These are phyloP conservation scores for Quercus lobata DNA, from an alignment of 331 rosid species.

Conservation along the genomic window DNA sequence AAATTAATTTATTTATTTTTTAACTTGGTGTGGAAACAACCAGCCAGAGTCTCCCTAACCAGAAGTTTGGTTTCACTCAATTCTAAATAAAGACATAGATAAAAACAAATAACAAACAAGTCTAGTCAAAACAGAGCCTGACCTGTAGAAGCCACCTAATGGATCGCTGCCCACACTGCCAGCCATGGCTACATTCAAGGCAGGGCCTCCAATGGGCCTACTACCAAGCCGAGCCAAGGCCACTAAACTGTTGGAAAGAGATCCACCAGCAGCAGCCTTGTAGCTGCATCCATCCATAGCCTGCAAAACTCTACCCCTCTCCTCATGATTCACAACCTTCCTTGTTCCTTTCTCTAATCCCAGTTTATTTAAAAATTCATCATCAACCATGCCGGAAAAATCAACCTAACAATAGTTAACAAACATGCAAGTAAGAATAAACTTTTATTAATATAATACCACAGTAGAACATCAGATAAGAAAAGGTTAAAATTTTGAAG, in stretches of 20 bases:
- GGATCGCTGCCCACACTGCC: conserved; percentile 94
- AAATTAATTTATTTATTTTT: background rate
- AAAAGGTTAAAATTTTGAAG: background rate
- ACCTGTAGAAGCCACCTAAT: conserved; percentile 94
- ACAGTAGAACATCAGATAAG: background rate
- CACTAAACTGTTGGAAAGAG: conserved; percentile 89
- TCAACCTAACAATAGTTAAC: conserved; percentile 56
- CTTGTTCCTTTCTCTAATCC: conserved; percentile 87
- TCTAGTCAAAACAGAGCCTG: conserved; percentile 13
- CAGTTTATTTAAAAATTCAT: conserved; percentile 64
- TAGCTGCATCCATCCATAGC: conserved; percentile 98
- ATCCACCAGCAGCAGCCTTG: conserved; percentile 98
- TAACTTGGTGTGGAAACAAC: background rate
- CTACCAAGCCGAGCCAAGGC: conserved; percentile 88
- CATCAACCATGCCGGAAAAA: conserved; percentile 84
- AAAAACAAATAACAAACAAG: conserved; percentile 2
- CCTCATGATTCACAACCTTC: conserved; percentile 85
- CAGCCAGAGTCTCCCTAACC: background rate
- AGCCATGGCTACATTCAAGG: conserved; percentile 83
- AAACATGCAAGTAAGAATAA: conserved; percentile 5
- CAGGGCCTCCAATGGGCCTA: conserved; percentile 46
- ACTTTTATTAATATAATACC: conserved; percentile 1
- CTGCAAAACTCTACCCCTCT: conserved; percentile 83
- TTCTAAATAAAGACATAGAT: background rate
- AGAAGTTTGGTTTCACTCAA: background rate